Conservation (phyloP, 2,329 filamentous ascomycete species). For the Macrophomina phaseolina region DNA sequence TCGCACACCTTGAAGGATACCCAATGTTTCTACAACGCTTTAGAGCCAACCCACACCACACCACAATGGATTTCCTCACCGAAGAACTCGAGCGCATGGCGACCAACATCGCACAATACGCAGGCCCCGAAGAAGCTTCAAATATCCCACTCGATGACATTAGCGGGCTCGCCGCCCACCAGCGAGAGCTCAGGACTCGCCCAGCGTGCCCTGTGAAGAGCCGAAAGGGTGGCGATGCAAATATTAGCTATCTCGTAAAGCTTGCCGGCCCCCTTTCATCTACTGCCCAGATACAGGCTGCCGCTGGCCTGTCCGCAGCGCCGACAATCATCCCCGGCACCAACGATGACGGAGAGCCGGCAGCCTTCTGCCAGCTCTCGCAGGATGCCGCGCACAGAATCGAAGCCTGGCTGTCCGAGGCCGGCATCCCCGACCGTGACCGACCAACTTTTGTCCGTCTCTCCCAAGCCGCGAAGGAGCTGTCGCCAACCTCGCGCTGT, state of each 20-base stretch:
- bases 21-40: too few relatives aligned
- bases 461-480: slow-evolving; percentile 36
- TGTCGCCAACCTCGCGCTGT: slow-evolving; percentile 33
- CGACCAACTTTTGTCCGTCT: slow-evolving; percentile 38
- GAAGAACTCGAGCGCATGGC: slow-evolving; percentile 26
- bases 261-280: too few relatives aligned
- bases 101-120: slow-evolving; percentile 6
- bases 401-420: neutral
- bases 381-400: slow-evolving; percentile 1
- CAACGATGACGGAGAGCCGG: slow-evolving; percentile 23
- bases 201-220: too few relatives aligned
- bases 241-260: too few relatives aligned
- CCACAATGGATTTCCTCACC: slow-evolving; percentile 14
- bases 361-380: slow-evolving; percentile 36
- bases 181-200: too few relatives aligned
- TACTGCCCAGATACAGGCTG: too few relatives aligned
- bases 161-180: neutral
- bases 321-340: neutral
- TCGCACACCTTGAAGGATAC: too few relatives aligned
- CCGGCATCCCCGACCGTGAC: slow-evolving; percentile 25
- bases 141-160: slow-evolving; percentile 23
- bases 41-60: too few relatives aligned
- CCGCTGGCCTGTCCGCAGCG: too few relatives aligned
- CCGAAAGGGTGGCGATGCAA: too few relatives aligned
- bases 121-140: slow-evolving; percentile 4